A percentile compares a stretch with the other conserved stretches of the same genome.
These are phyloP conservation scores for Prunus mira DNA, from an alignment of 306 rosid species.

Conservation along the genomic window DNA sequence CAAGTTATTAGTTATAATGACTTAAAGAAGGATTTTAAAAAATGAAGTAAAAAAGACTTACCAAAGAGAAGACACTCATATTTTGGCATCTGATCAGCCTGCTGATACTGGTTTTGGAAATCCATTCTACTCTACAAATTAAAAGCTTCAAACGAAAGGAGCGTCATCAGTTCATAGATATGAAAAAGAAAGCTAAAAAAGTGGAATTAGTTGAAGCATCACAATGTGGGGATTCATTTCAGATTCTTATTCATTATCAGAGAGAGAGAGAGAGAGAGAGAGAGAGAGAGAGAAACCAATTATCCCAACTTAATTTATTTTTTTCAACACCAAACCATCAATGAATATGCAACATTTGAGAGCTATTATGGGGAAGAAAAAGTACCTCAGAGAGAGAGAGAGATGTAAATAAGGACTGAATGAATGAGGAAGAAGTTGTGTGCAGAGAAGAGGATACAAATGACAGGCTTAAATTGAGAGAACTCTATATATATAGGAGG, in stretches of 20 bases:
- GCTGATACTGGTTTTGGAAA: conserved; percentile 12
- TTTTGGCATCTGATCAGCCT: conserved; percentile 4
- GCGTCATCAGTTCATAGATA: neutral
- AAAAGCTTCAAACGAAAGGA: neutral
- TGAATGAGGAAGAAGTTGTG: neutral
- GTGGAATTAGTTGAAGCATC: no score
- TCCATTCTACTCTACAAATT: neutral
- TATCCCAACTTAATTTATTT: no score
- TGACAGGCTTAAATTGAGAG: neutral
- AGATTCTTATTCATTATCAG: no score
- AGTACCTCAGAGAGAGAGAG: neutral
- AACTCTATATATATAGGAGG: neutral
- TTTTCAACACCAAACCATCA: no score
- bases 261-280: no score
- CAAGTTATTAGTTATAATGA: neutral
- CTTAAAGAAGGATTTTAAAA: neutral
- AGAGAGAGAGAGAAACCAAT: no score
- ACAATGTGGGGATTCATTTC: no score
- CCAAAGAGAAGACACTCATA: conserved; percentile 35
- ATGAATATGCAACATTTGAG: neutral
- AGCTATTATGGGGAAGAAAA: neutral
- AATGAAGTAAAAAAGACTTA: neutral
- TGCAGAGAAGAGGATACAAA: neutral
- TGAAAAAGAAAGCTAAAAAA: no score
- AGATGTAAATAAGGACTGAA: neutral